Conservation (phyloP, 495 filamentous ascomycete genomes). For the Aspergillus haitiensis region DNA sequence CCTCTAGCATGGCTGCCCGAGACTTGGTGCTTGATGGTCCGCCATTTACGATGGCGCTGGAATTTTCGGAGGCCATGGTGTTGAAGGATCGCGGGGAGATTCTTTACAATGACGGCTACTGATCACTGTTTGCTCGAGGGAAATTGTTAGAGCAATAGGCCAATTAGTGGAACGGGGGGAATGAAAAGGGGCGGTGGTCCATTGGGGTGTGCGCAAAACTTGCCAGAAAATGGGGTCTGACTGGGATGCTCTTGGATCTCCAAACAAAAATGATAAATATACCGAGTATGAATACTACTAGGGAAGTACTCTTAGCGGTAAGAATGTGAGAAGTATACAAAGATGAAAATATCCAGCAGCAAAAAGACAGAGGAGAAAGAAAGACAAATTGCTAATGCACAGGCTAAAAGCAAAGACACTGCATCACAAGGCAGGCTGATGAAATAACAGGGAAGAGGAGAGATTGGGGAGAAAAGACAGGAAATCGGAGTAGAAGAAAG, state of each 20-base stretch:
- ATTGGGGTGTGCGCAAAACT: background rate
- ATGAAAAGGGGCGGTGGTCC: background rate
- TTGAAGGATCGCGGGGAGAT: conserved; percentile 15
- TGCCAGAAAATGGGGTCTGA: background rate
- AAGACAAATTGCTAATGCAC: conserved; percentile 25
- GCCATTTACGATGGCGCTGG: conserved; percentile 40
- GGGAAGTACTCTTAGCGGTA: background rate
- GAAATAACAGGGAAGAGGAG: conserved; percentile 23
- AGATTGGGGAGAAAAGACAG: conserved; percentile 14
- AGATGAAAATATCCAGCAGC: conserved; percentile 13
- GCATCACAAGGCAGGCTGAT: conserved; percentile 24
- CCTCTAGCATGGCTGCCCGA: conserved; percentile 72
- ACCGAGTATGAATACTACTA: background rate
- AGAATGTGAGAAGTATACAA: background rate
- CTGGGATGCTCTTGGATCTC: too few relatives aligned
- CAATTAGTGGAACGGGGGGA: background rate
- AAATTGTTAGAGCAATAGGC: background rate
- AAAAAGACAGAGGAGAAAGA: conserved; percentile 23
- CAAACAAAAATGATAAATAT: background rate
- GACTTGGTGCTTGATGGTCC: conserved; percentile 36
- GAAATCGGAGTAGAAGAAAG: conserved; percentile 18
- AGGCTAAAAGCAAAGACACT: conserved; percentile 22
- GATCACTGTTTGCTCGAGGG: background rate
- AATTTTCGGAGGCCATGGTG: conserved; percentile 50
- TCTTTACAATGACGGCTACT: conserved; percentile 4